Evolutionary conservation across 75 land plant species (phyloP).

Genomic region (Selaginella moellendorffii): DNA sequence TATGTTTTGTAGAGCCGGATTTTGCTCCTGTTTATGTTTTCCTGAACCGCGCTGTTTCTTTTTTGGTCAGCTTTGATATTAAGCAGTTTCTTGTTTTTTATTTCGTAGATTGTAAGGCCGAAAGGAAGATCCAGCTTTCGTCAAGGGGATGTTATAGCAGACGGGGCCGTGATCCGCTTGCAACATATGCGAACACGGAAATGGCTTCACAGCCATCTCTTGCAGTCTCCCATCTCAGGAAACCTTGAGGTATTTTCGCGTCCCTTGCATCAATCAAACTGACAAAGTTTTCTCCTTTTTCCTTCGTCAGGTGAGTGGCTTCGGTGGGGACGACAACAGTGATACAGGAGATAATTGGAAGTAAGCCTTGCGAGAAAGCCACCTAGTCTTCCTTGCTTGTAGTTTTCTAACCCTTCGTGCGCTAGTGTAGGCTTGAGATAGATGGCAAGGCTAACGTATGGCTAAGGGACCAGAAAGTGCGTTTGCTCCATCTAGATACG

Average conservation of each 20-base stretch:
- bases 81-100: no score
- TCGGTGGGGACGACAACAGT: constrained; percentile 59
- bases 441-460: constrained; percentile 83
- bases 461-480: constrained; percentile 71
- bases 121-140: constrained; percentile 41
- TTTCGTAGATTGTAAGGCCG: constrained; percentile 53
- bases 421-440: constrained; percentile 81
- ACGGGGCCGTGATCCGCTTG: constrained; percentile 55
- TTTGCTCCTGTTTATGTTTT: no score
- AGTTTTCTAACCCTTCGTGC: no score
- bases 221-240: constrained; percentile 82
- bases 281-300: no score
- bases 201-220: constrained; percentile 96
- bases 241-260: no score
- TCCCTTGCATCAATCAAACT: no score
- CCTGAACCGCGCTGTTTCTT: no score
- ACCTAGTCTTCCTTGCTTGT: no score
- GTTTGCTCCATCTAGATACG: constrained; percentile 82
- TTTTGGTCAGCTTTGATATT: no score
- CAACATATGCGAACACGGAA: constrained; percentile 87
- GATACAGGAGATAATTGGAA: constrained; percentile 94
- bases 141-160: constrained; percentile 64
- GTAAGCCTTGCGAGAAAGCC: no score
- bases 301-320: constrained; percentile 71
- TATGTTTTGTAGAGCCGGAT: no score